Evolutionary conservation across 495 filamentous ascomycete genomes (phyloP).

Genomic region (Jackrogersella multiformis): DNA sequence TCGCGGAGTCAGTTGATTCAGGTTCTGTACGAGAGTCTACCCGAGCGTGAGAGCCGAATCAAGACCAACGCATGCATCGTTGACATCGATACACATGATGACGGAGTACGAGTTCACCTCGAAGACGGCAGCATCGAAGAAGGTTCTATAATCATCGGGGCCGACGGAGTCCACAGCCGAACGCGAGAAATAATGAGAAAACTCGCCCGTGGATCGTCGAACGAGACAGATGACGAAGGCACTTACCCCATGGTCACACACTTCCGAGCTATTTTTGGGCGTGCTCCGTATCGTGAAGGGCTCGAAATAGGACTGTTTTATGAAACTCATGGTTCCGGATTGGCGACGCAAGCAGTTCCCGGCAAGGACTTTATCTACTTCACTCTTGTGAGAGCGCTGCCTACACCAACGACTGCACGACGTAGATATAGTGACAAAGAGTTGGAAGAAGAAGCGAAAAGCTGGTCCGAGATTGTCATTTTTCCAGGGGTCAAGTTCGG

Average conservation of each 20-base stretch:
- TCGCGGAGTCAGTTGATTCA: conserved; percentile 49
- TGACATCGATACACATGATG: conserved; percentile 39
- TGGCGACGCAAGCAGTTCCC: neutral
- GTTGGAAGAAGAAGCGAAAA: conserved; percentile 1
- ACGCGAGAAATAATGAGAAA: conserved; percentile 55
- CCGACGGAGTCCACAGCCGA: conserved; percentile 58
- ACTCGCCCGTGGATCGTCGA: neutral
- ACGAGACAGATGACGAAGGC: neutral
- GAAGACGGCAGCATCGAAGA: conserved; percentile 49
- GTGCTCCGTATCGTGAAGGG: neutral
- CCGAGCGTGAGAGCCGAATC: conserved; percentile 42
- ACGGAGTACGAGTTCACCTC: conserved; percentile 47
- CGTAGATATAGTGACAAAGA: neutral
- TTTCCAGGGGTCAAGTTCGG: neutral
- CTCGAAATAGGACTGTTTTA: neutral
- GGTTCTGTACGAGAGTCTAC: conserved; percentile 47
- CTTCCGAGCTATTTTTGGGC: neutral
- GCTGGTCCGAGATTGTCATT: neutral
- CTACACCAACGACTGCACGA: neutral
- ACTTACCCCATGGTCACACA: conserved; percentile 1
- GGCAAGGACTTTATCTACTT: neutral
- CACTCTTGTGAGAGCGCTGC: neutral
- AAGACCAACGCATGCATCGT: conserved; percentile 38
- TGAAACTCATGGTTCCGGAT: neutral
- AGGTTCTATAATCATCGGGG: conserved; percentile 59